Conservation (phyloP, 2,329 filamentous ascomycete species). For the Tolypocladium tundrense region DNA sequence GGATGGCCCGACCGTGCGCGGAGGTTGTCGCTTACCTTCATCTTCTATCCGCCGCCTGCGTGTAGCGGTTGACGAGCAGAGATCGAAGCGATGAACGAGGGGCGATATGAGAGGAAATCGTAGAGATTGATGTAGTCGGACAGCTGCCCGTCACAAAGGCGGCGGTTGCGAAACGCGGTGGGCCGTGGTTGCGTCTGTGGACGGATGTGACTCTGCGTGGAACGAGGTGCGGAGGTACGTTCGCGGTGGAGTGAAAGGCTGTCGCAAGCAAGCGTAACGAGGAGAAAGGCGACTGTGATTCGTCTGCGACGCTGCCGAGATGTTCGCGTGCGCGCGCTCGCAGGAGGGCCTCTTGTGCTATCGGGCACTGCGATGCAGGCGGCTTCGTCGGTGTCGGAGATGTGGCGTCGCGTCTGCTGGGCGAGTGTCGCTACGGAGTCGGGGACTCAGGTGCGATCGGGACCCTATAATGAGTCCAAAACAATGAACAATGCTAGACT, state of each 20-base stretch:
- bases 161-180: not conserved
- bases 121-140: not conserved
- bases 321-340: not conserved
- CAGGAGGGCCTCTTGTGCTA: not conserved
- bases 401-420: not conserved
- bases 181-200: not conserved
- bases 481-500: slow-evolving; percentile 12
- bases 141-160: not conserved
- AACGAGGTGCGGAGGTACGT: not conserved
- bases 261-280: not conserved
- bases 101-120: not conserved
- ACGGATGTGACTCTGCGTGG: not conserved
- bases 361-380: not conserved
- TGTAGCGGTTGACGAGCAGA: not conserved
- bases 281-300: not conserved
- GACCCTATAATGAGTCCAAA: slow-evolving; percentile 9
- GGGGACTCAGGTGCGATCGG: slow-evolving; percentile 4
- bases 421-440: not conserved
- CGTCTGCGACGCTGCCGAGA: not conserved
- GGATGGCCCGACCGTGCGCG: too few relatives aligned
- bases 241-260: not conserved
- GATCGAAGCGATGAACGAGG: not conserved
- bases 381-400: not conserved
- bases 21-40: slow-evolving; percentile 23
- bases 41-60: slow-evolving; percentile 14